Percentiles rank a stretch among this genome's conserved stretches.
These are phyloP conservation scores for Nitzschia putrida DNA, from an alignment of 108 stramenopile genomes.

Conservation along the genomic window DNA sequence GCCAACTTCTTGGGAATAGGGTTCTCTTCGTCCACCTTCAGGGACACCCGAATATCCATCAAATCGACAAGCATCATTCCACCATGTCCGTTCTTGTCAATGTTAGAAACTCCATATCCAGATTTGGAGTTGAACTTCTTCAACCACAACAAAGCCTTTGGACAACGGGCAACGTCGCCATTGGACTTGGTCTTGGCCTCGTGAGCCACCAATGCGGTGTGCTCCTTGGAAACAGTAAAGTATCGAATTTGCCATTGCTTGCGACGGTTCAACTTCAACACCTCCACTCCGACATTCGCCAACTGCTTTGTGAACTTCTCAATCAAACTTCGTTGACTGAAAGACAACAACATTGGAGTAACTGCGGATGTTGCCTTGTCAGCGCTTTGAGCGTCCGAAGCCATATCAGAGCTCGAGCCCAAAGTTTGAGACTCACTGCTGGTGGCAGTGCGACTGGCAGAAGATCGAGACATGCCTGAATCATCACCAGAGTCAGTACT, in stretches of 20 bases:
- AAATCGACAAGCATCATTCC: constrained; percentile 41
- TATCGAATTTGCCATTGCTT: constrained; percentile 77
- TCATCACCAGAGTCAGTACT: constrained; percentile 10
- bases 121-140: constrained; percentile 42
- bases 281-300: constrained; percentile 59
- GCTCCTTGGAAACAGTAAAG: constrained; percentile 75
- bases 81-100: constrained; percentile 46
- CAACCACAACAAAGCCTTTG: constrained; percentile 47
- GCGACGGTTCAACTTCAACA: constrained; percentile 77
- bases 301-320: constrained; percentile 56
- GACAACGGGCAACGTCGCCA: constrained; percentile 37
- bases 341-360: constrained; percentile 37
- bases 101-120: constrained; percentile 36
- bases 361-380: constrained; percentile 1
- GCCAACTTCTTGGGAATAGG: constrained; percentile 42
- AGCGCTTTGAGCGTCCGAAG: not conserved
- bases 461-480: constrained; percentile 22
- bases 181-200: constrained; percentile 29
- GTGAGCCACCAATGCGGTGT: constrained; percentile 43
- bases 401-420: constrained; percentile 2
- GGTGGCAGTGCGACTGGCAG: constrained; percentile 11
- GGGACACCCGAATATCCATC: constrained; percentile 27
- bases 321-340: constrained; percentile 41
- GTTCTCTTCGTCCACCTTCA: constrained; percentile 25
- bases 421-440: constrained; percentile 14